Evolutionary conservation across 805 yeast genomes (phyloP).

Genomic region (Kodamaea jinghongensis): DNA sequence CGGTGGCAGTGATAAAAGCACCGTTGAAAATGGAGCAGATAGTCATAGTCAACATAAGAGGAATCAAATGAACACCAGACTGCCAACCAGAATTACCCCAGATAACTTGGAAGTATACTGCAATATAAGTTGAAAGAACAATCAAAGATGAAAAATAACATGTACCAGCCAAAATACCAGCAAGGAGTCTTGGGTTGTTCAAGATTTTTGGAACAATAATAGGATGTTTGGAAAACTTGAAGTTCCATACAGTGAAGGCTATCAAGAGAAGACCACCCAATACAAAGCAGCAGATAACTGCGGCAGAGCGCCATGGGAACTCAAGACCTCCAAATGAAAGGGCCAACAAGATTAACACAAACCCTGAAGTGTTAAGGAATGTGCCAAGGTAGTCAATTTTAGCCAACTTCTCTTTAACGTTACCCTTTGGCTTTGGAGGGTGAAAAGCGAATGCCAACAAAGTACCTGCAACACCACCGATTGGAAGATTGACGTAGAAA

Average conservation of each 20-base stretch:
- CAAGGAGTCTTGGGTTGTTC: slow-evolving; percentile 30
- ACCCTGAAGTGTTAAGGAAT: slow-evolving; percentile 38
- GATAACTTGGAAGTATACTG: slow-evolving; percentile 39
- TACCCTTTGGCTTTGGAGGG: slow-evolving; percentile 46
- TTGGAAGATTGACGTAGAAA: slow-evolving; percentile 59
- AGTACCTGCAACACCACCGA: slow-evolving; percentile 52
- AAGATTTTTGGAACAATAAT: slow-evolving; percentile 45
- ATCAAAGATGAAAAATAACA: slow-evolving; percentile 41
- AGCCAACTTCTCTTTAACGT: slow-evolving; percentile 35
- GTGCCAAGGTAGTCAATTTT: slow-evolving; percentile 52
- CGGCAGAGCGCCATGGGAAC: slow-evolving; percentile 53
- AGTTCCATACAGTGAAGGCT: slow-evolving; percentile 40
- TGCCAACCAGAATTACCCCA: slow-evolving; percentile 31
- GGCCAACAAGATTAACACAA: slow-evolving; percentile 46
- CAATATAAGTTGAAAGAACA: slow-evolving; percentile 29
- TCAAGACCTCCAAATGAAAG: slow-evolving; percentile 55
- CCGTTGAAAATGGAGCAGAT: slow-evolving; percentile 31
- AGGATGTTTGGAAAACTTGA: slow-evolving; percentile 42
- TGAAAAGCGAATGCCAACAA: slow-evolving; percentile 40
- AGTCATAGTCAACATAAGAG: slow-evolving; percentile 32
- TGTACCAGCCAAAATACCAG: slow-evolving; percentile 37
- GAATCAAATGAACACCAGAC: slow-evolving; percentile 37
- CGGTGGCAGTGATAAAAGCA: slow-evolving; percentile 25
- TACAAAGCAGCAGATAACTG: slow-evolving; percentile 47
- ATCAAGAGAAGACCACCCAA: slow-evolving; percentile 41